Conservation (phyloP, 108 stramenopile species). For the Cyclotella atomus region DNA sequence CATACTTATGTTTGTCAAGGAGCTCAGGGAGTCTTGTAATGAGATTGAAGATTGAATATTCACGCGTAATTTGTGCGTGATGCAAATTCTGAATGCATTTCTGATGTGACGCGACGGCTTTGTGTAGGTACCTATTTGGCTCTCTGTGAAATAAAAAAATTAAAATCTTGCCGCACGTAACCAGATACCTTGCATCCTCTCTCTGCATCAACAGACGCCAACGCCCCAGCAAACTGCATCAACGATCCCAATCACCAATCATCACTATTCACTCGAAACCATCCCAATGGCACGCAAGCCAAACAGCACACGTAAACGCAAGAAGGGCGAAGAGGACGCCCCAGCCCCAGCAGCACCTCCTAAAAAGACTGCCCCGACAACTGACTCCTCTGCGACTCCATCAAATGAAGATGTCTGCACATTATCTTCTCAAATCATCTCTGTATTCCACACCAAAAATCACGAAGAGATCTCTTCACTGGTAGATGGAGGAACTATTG, state of each 20-base stretch:
- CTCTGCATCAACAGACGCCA: background rate
- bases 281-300: background rate
- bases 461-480: background rate
- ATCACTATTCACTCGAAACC: background rate
- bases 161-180: no score
- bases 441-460: background rate
- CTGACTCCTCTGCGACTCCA: background rate
- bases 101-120: no score
- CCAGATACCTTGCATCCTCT: no score
- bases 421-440: background rate
- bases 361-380: background rate
- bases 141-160: no score
- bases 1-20: no score
- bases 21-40: no score
- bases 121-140: no score
- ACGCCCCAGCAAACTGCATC: background rate
- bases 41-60: no score
- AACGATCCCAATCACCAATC: background rate
- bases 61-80: no score
- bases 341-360: background rate
- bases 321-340: background rate
- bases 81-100: no score
- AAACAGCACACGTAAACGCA: background rate
- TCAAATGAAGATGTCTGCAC: background rate
- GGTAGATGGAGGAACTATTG: slow-evolving; percentile 21